Conservation (phyloP, 2,329 filamentous ascomycete species). For the Aureobasidium sp. region DNA sequence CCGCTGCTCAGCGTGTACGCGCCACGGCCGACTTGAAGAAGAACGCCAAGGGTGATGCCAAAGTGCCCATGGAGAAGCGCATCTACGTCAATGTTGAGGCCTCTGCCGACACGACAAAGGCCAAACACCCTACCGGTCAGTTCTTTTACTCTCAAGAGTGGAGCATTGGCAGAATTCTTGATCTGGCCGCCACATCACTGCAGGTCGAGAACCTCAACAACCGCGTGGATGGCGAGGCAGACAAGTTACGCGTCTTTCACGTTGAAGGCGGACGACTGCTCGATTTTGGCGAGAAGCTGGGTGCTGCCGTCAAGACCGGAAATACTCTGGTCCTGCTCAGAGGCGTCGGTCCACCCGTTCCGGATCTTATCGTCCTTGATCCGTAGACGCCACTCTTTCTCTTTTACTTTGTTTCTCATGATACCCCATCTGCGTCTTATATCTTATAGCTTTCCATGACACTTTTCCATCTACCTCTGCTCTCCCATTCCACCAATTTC, state of each 20-base stretch:
- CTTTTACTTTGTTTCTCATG: background rate
- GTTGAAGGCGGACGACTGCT: slow-evolving; percentile 82
- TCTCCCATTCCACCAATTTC: background rate
- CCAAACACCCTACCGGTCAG: slow-evolving; percentile 64
- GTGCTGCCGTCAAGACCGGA: slow-evolving; percentile 64
- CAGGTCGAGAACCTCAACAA: slow-evolving; percentile 84
- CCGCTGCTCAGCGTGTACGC: slow-evolving; percentile 56
- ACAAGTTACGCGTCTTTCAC: slow-evolving; percentile 81
- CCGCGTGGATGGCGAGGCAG: slow-evolving; percentile 64
- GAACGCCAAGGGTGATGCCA: slow-evolving; percentile 82
- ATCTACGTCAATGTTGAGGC: slow-evolving; percentile 88
- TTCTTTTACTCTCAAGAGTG: slow-evolving; percentile 59
- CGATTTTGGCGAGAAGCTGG: slow-evolving; percentile 83
- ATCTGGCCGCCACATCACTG: slow-evolving; percentile 67
- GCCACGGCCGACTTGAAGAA: slow-evolving; percentile 76
- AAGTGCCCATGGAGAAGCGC: slow-evolving; percentile 73
- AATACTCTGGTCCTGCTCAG: slow-evolving; percentile 86
- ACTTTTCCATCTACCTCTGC: background rate
- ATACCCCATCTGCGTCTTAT: slow-evolving; percentile 7
- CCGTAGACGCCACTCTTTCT: background rate
- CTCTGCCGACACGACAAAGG: slow-evolving; percentile 73
- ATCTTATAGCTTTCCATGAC: background rate
- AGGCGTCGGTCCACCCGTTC: slow-evolving; percentile 70
- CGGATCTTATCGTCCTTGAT: slow-evolving; percentile 57
- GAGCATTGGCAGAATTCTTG: slow-evolving; percentile 79